phyloP scores from a whole-genome alignment of 2,329 filamentous ascomycete species.

The Verticillium tricorpus region DNA sequence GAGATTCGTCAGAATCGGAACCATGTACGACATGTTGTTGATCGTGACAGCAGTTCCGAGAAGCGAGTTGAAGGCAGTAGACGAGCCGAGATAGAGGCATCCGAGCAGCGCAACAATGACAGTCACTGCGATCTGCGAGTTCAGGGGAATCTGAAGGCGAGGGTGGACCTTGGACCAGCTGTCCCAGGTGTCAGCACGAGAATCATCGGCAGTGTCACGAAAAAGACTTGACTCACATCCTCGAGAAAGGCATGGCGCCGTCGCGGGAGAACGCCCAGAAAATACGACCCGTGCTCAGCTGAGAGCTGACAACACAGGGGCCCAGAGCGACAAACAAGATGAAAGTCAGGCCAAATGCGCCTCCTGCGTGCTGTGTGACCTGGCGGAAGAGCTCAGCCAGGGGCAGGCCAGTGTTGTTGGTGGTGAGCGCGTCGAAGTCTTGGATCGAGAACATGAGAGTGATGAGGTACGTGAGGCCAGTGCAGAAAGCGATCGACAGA shows the following conservation, averaged over 20 bases:
- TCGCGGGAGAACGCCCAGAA: slow-evolving; percentile 42
- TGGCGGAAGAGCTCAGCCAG: slow-evolving; percentile 41
- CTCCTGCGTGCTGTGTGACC: slow-evolving; percentile 32
- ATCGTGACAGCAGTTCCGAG: slow-evolving; percentile 33
- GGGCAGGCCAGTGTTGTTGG: slow-evolving; percentile 36
- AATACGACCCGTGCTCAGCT: slow-evolving; percentile 26
- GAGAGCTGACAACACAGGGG: slow-evolving; percentile 31
- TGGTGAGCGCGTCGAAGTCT: slow-evolving; percentile 37
- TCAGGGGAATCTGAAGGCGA: slow-evolving; percentile 29
- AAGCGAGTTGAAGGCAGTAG: slow-evolving; percentile 39
- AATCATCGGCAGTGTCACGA: slow-evolving; percentile 6
- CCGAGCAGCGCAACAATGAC: slow-evolving; percentile 32
- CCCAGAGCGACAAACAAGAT: slow-evolving; percentile 39
- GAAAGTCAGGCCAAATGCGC: slow-evolving; percentile 35
- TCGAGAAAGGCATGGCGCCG: slow-evolving; percentile 32
- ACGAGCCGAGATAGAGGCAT: slow-evolving; percentile 36
- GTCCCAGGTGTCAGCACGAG: not conserved
- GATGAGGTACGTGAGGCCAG: slow-evolving; percentile 43
- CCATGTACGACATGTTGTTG: slow-evolving; percentile 39
- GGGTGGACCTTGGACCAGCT: slow-evolving; percentile 31
- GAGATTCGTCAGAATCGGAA: slow-evolving; percentile 40
- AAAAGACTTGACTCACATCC: slow-evolving; percentile 13
- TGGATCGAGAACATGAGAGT: slow-evolving; percentile 48
- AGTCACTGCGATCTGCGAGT: slow-evolving; percentile 29
- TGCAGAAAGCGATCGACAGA: slow-evolving; percentile 43